A percentile compares a stretch with the other conserved stretches of the same genome.
Evolutionary conservation across 106 monocot species (phyloP).

Genomic region (Vanilla planifolia): DNA sequence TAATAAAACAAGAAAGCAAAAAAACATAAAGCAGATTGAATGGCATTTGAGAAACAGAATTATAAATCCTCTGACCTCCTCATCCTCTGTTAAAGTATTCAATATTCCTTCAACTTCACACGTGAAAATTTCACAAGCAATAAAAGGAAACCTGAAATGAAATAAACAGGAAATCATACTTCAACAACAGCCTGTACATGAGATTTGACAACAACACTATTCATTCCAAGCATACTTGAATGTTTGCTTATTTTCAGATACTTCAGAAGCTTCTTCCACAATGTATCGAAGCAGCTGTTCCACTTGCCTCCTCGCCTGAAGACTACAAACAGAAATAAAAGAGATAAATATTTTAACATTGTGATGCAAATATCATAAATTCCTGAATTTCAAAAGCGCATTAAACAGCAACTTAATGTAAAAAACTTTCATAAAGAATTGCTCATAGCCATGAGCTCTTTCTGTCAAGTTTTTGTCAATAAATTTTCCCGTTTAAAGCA

Average conservation of each 20-base stretch:
- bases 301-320: conserved; percentile 68
- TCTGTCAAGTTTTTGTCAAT: neutral
- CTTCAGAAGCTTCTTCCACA: conserved; percentile 63
- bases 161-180: conserved; percentile 1
- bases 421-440: neutral
- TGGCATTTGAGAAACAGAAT: neutral
- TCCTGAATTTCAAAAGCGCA: neutral
- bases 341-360: neutral
- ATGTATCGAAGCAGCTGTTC: conserved; percentile 80
- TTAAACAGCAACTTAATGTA: neutral
- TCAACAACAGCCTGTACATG: neutral
- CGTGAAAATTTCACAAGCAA: conserved; percentile 93
- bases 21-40: neutral
- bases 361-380: neutral
- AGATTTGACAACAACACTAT: neutral
- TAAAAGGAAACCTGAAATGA: conserved; percentile 69
- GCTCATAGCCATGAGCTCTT: neutral
- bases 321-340: conserved; percentile 23
- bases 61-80: conserved; percentile 35
- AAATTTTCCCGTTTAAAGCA: too few relatives aligned
- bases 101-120: conserved; percentile 84
- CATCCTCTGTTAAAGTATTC: conserved; percentile 70
- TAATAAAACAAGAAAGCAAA: neutral
- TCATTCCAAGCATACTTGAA: conserved; percentile 46
- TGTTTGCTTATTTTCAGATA: conserved; percentile 55